phyloP scores from a whole-genome alignment of 805 yeast species.

The Wickerhamiella shivajii region DNA sequence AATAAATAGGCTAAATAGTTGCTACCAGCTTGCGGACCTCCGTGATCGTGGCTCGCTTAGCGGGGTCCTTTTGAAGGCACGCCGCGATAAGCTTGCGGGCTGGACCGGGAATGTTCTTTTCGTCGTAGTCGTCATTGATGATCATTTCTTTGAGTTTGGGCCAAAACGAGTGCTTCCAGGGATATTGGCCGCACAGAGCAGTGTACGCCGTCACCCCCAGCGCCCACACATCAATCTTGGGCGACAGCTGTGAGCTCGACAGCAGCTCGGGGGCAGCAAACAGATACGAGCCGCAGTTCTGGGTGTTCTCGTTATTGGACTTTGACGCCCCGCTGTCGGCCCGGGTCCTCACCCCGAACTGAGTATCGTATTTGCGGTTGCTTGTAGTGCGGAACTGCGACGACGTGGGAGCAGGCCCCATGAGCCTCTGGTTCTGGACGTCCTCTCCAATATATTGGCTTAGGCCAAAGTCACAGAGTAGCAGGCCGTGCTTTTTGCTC shows the following conservation, averaged over 20 bases:
- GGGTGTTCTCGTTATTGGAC: too few species aligned
- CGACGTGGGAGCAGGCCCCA: constrained; percentile 2
- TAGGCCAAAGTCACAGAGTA: constrained; percentile 89
- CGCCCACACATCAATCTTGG: constrained; percentile 68
- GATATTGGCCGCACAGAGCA: constrained; percentile 57
- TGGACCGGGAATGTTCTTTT: neutral
- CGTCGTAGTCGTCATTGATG: constrained; percentile 18
- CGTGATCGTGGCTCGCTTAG: constrained; percentile 2
- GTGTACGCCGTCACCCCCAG: constrained; percentile 67
- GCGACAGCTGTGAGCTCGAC: too few species aligned
- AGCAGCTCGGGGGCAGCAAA: constrained; percentile 84
- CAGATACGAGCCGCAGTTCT: constrained; percentile 71
- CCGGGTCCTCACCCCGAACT: too few species aligned
- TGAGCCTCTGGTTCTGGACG: neutral
- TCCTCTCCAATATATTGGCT: constrained; percentile 18
- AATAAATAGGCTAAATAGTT: neutral
- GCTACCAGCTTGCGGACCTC: constrained; percentile 4
- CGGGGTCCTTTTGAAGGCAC: constrained; percentile 6
- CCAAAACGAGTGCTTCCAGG: constrained; percentile 73
- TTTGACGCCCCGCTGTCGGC: too few species aligned
- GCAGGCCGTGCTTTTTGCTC: constrained; percentile 31
- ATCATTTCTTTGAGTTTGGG: constrained; percentile 67
- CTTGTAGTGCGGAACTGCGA: too few species aligned
- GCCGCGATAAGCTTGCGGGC: constrained; percentile 2
- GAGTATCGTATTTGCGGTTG: too few species aligned